These are phyloP conservation scores for Sclerotinia sclerotiorum DNA, from an alignment of 2,329 filamentous ascomycete genomes.

Conservation along the genomic window DNA sequence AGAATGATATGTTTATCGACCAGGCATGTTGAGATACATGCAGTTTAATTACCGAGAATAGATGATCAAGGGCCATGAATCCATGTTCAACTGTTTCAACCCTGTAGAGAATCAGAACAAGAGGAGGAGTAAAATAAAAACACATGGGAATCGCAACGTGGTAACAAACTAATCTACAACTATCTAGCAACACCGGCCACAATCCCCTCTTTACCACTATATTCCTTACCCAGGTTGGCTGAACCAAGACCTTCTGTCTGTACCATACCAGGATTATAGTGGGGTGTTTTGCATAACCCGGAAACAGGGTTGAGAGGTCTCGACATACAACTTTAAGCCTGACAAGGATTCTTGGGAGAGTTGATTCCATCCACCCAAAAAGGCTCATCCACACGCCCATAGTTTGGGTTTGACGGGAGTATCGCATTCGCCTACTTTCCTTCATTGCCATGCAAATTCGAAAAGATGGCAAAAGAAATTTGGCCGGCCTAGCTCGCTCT, in stretches of 20 bases:
- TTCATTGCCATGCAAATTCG: neutral
- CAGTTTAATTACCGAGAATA: neutral
- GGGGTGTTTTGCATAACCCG: constrained; percentile 21
- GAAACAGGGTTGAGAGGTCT: constrained; percentile 17
- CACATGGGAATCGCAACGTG: neutral
- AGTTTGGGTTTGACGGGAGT: neutral
- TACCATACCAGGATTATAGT: constrained; percentile 15
- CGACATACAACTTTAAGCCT: constrained; percentile 5
- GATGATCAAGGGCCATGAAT: neutral
- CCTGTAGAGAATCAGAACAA: neutral
- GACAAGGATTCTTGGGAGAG: neutral
- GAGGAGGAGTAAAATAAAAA: neutral
- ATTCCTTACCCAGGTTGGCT: constrained; percentile 19
- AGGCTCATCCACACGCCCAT: neutral
- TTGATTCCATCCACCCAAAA: neutral
- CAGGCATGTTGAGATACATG: neutral
- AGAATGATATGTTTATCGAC: neutral
- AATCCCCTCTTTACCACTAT: neutral
- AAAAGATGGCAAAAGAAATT: constrained; percentile 12
- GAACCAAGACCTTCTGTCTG: constrained; percentile 17
- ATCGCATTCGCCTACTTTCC: neutral
- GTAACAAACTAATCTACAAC: constrained; percentile 3
- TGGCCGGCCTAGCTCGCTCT: neutral
- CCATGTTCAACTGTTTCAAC: neutral
- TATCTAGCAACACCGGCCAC: constrained; percentile 6